Evolutionary conservation across 2,329 filamentous ascomycete species (phyloP).

Genomic region (Cladosporium sp.): DNA sequence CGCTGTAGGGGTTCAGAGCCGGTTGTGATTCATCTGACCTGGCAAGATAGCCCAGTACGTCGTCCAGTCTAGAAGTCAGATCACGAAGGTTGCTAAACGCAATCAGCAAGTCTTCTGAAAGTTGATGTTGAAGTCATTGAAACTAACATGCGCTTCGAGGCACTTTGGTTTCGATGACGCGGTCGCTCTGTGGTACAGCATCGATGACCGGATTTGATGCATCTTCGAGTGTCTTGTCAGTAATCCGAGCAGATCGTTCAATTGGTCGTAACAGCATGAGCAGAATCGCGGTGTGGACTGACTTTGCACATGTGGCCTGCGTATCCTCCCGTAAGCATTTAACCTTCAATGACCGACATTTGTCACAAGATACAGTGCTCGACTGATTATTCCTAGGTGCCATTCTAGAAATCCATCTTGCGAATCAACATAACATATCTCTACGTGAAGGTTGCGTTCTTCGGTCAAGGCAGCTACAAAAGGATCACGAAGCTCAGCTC

Average conservation of each 20-base stretch:
- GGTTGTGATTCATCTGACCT: neutral
- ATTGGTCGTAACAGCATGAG: neutral
- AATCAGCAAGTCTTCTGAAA: neutral
- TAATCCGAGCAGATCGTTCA: neutral
- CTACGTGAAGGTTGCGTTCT: neutral
- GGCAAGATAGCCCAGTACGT: neutral
- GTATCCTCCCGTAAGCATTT: neutral
- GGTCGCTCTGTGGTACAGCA: neutral
- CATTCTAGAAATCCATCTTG: neutral
- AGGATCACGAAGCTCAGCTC: neutral
- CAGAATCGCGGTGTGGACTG: neutral
- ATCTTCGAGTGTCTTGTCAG: neutral
- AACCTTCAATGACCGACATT: conserved; percentile 10
- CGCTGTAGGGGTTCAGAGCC: neutral
- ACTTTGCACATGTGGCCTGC: conserved; percentile 3
- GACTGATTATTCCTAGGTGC: neutral
- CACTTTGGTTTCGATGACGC: neutral
- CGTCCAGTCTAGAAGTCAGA: neutral
- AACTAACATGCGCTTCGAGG: neutral
- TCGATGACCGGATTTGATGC: neutral
- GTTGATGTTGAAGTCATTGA: neutral
- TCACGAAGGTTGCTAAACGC: neutral
- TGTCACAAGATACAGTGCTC: neutral
- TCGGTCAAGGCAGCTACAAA: neutral
- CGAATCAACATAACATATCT: neutral